A percentile compares a stretch with the other conserved stretches of the same genome.
Conservation (phyloP, 805 yeast genomes). For the Kodamaea leandrae region DNA sequence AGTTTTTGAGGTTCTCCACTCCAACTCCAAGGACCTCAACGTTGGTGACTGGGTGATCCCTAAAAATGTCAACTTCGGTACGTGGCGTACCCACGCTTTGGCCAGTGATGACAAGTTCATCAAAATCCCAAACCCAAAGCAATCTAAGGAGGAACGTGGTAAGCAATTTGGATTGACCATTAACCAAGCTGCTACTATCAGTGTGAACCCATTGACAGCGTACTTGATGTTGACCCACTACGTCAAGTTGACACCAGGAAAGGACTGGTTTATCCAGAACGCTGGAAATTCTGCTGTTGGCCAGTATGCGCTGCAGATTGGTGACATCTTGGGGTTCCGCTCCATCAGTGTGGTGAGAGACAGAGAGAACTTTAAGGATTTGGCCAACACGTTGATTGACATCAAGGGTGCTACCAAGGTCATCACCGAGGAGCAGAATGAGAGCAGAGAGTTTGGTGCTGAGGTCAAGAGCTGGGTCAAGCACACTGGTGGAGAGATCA, state of each 20-base stretch:
- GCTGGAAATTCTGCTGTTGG: constrained; percentile 98
- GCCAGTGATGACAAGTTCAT: constrained; percentile 52
- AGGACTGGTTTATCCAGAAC: constrained; percentile 91
- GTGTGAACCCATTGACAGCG: constrained; percentile 93
- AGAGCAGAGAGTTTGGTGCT: constrained; percentile 61
- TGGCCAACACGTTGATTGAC: constrained; percentile 49
- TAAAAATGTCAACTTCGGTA: constrained; percentile 72
- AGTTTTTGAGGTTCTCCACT: constrained; percentile 74
- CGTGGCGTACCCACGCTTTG: constrained; percentile 85
- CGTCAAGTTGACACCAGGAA: constrained; percentile 55
- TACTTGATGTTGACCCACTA: constrained; percentile 79
- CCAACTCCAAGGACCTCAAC: constrained; percentile 51
- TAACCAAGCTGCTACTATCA: constrained; percentile 78
- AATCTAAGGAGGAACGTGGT: constrained; percentile 41
- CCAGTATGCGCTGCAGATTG: constrained; percentile 85
- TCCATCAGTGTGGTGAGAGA: constrained; percentile 87
- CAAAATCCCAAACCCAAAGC: constrained; percentile 53
- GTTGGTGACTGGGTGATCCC: constrained; percentile 92
- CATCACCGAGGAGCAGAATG: constrained; percentile 82
- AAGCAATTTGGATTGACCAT: constrained; percentile 31
- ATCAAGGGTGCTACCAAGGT: constrained; percentile 81
- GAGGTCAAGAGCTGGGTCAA: constrained; percentile 55
- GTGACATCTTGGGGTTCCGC: constrained; percentile 70
- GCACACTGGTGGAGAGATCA: constrained; percentile 51
- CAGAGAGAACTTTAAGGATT: constrained; percentile 69